Percentiles rank a stretch among this genome's conserved stretches.
phyloP scores from a whole-genome alignment of 768 basidiomycete species.

The Udeniomyces megalosporus region DNA sequence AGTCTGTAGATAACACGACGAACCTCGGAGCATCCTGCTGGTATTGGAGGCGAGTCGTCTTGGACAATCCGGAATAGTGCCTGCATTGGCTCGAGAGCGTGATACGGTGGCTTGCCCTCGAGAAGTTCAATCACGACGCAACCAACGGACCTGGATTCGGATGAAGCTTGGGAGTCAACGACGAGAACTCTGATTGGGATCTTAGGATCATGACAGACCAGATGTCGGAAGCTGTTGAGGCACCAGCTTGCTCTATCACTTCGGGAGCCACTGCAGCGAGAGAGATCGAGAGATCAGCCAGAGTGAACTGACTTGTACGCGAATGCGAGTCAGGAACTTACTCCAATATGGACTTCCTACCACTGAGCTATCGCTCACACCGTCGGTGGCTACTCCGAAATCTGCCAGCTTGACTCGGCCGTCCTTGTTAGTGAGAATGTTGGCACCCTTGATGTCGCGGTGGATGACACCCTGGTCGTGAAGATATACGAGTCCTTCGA shows the following conservation, averaged over 20 bases:
- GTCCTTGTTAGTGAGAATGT: constrained; percentile 96
- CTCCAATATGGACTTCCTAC: constrained; percentile 99
- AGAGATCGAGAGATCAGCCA: no score
- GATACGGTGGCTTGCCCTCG: constrained; percentile 84
- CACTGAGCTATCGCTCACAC: constrained; percentile 40
- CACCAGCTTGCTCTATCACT: constrained; percentile 94
- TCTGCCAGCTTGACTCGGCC: constrained; percentile 97
- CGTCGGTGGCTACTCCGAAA: constrained; percentile 84
- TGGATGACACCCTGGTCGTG: constrained; percentile 99
- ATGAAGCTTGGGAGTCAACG: no score
- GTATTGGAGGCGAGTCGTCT: constrained; percentile 92
- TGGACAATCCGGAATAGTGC: constrained; percentile 96
- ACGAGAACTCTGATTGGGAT: no score
- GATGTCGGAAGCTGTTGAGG: constrained; percentile 91
- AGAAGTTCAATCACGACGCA: constrained; percentile 94
- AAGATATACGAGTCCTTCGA: constrained; percentile 88
- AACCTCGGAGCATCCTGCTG: constrained; percentile 73
- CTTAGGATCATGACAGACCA: constrained; percentile 39
- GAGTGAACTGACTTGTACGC: no score
- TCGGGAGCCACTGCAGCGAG: constrained; percentile 62
- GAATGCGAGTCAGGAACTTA: no score
- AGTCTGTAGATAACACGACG: constrained; percentile 2
- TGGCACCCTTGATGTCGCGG: constrained; percentile 96
- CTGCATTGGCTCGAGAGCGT: constrained; percentile 92
- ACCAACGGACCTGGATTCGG: constrained; percentile 75